Evolutionary conservation across 352 stramenopile species (phyloP).

Genomic region (Globisporangium lucens): DNA sequence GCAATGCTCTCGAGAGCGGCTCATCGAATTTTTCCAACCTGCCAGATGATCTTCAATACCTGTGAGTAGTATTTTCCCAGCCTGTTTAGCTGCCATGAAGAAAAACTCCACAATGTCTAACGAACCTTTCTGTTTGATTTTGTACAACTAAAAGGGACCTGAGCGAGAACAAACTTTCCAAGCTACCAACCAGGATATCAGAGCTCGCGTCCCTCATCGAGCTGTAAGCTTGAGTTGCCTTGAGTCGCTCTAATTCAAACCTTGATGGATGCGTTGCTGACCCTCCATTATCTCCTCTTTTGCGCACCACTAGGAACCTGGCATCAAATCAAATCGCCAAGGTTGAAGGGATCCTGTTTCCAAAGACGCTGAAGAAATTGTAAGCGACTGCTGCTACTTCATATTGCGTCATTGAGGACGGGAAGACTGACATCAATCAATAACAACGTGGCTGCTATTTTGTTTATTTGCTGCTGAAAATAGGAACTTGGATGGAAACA

Average conservation of each 20-base stretch:
- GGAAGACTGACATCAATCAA: background rate
- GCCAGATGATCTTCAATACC: slow-evolving; percentile 35
- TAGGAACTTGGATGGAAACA: slow-evolving; percentile 38
- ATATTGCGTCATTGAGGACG: background rate
- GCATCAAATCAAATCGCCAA: slow-evolving; percentile 49
- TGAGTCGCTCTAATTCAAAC: background rate
- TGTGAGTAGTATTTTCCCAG: slow-evolving; percentile 31
- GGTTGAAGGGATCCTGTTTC: slow-evolving; percentile 46
- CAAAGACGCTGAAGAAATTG: slow-evolving; percentile 44
- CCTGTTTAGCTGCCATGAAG: background rate
- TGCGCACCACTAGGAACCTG: slow-evolving; percentile 38
- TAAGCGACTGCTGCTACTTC: slow-evolving; percentile 12
- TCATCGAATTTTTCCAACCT: slow-evolving; percentile 48
- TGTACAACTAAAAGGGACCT: slow-evolving; percentile 34
- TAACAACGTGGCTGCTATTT: background rate
- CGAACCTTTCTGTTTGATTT: slow-evolving; percentile 1
- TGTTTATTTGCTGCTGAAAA: background rate
- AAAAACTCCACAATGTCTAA: background rate
- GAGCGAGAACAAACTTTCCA: slow-evolving; percentile 52
- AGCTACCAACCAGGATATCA: slow-evolving; percentile 41
- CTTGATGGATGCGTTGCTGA: background rate
- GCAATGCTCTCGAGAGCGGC: slow-evolving; percentile 47
- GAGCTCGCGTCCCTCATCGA: slow-evolving; percentile 43
- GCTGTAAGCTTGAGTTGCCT: slow-evolving; percentile 34
- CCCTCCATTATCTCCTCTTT: background rate